Conservation (phyloP, 2,329 filamentous ascomycete genomes). For the Colletotrichum somersetense region DNA sequence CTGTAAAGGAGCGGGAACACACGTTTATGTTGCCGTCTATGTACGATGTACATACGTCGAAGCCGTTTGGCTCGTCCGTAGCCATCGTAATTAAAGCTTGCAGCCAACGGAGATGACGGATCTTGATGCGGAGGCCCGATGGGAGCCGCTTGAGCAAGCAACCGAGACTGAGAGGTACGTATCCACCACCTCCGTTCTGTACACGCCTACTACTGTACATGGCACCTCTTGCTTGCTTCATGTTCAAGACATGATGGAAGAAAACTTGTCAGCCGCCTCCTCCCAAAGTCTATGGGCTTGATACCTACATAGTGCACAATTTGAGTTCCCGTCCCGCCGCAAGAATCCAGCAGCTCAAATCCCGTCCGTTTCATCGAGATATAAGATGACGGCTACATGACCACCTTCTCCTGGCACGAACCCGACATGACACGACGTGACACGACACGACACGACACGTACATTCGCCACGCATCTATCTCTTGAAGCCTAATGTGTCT, state of each 20-base stretch:
- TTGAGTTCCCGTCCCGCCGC: conserved; percentile 26
- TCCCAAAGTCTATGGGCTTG: background rate
- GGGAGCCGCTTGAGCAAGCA: background rate
- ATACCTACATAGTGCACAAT: background rate
- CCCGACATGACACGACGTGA: background rate
- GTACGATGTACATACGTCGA: background rate
- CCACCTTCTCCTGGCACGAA: conserved; percentile 14
- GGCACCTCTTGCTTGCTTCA: background rate
- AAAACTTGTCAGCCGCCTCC: background rate
- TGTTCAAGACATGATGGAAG: conserved; percentile 4
- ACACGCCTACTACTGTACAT: background rate
- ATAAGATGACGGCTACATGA: conserved; percentile 33
- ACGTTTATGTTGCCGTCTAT: background rate
- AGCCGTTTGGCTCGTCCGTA: background rate
- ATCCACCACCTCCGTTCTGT: background rate
- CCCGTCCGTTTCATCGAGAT: conserved; percentile 32
- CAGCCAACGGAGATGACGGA: background rate
- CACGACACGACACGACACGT: background rate
- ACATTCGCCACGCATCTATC: background rate
- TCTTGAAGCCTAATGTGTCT: conserved; percentile 17
- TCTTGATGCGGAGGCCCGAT: background rate
- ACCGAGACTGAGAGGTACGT: no score
- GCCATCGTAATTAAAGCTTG: background rate
- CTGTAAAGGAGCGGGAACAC: background rate
- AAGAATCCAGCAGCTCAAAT: conserved; percentile 28